Percentiles rank a stretch among this genome's conserved stretches.
These are phyloP conservation scores for Triticum timopheevii DNA, from an alignment of 176 grass and related monocot species.

Conservation along the genomic window DNA sequence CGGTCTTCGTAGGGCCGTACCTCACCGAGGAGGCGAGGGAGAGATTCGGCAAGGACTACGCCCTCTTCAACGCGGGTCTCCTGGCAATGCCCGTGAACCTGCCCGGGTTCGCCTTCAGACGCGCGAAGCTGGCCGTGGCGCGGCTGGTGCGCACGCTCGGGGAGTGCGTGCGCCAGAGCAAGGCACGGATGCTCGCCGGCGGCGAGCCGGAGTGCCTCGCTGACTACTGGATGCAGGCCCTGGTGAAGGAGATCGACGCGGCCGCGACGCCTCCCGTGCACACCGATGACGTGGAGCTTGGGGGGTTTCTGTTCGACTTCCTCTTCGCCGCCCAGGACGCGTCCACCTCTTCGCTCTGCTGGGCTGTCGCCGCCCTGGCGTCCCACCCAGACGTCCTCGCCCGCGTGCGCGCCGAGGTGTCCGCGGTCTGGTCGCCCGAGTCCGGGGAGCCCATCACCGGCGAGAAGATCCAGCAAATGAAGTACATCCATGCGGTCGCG, in stretches of 20 bases:
- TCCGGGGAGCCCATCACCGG: constrained; percentile 57
- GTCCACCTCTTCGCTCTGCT: constrained; percentile 80
- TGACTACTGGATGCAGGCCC: constrained; percentile 84
- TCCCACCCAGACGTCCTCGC: constrained; percentile 74
- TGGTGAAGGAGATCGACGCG: constrained; percentile 48
- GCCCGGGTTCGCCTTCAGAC: constrained; percentile 75
- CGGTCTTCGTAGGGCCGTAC: constrained; percentile 77
- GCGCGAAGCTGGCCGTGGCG: constrained; percentile 53
- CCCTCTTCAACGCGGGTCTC: constrained; percentile 74
- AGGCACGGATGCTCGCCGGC: constrained; percentile 54
- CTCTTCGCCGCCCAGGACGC: constrained; percentile 96
- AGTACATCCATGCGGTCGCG: constrained; percentile 80
- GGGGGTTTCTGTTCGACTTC: constrained; percentile 74
- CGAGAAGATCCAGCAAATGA: constrained; percentile 55
- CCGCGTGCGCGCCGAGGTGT: constrained; percentile 71
- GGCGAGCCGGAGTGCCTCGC: constrained; percentile 70
- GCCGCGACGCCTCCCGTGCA: constrained; percentile 29
- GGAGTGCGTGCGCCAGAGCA: constrained; percentile 49
- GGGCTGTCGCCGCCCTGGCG: constrained; percentile 62
- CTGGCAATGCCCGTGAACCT: constrained; percentile 80
- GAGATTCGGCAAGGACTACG: constrained; percentile 64
- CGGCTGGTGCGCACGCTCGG: constrained; percentile 53
- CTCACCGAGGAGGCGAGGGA: constrained; percentile 41
- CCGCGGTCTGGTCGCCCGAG: constrained; percentile 48
- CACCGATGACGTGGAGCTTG: constrained; percentile 54